These are phyloP conservation scores for Suhomyces terraborum DNA, from an alignment of 1,139 yeast genomes.

Conservation along the genomic window DNA sequence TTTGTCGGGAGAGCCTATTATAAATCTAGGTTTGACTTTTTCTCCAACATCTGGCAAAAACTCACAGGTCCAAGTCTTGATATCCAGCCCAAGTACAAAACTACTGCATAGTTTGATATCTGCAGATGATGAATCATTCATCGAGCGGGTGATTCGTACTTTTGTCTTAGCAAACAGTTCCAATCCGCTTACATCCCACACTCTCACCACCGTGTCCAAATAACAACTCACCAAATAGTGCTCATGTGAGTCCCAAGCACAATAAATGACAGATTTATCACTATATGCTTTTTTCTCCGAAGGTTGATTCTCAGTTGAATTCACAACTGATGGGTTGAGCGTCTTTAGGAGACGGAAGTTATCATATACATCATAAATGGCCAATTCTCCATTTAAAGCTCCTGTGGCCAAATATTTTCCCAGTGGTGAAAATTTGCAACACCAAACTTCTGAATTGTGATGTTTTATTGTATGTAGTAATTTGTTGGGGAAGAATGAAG, in stretches of 20 bases:
- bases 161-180: conserved; percentile 27
- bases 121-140: conserved; percentile 16
- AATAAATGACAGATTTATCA: conserved; percentile 59
- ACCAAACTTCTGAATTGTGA: conserved; percentile 85
- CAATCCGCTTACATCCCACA: conserved; percentile 60
- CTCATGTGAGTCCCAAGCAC: conserved; percentile 74
- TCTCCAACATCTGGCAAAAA: conserved; percentile 54
- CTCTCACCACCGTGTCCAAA: conserved; percentile 62
- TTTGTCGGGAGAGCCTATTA: conserved; percentile 79
- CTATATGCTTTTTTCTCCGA: conserved; percentile 24
- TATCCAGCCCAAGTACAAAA: conserved; percentile 43
- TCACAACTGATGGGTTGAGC: conserved; percentile 36
- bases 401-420: conserved; percentile 79
- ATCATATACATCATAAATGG: conserved; percentile 65
- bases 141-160: conserved; percentile 29
- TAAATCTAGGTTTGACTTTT: conserved; percentile 48
- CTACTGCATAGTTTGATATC: conserved; percentile 32
- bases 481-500: conserved; percentile 48
- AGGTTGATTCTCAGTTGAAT: conserved; percentile 32
- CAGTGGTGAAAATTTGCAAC: conserved; percentile 70
- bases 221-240: conserved; percentile 67
- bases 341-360: conserved; percentile 49
- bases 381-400: conserved; percentile 65
- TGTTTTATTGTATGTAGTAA: conserved; percentile 42
- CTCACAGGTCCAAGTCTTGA: conserved; percentile 65